Percentiles rank a stretch among this genome's conserved stretches.
phyloP scores from a whole-genome alignment of 1,284 basidiomycete species.

The Boletus holoroseus region DNA sequence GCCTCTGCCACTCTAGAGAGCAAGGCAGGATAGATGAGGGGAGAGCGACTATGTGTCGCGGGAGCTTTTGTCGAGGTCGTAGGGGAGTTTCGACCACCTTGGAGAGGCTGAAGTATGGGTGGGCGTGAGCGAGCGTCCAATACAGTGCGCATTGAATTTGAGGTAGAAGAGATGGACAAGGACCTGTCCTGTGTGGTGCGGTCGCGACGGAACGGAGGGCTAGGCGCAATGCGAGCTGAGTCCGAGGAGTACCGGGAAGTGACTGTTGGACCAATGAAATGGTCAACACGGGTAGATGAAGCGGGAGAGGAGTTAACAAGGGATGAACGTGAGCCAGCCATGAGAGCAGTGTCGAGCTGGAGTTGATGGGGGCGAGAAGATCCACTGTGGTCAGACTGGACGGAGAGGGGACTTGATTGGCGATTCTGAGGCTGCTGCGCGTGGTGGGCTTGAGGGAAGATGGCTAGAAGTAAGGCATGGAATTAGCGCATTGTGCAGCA shows the following conservation, averaged over 20 bases:
- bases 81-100: conserved; percentile 45
- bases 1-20: conserved; percentile 92
- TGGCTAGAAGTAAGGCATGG: conserved; percentile 23
- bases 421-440: conserved; percentile 29
- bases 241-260: conserved; percentile 50
- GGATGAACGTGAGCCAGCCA: conserved; percentile 34
- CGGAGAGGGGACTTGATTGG: conserved; percentile 34
- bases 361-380: conserved; percentile 41
- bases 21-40: conserved; percentile 89
- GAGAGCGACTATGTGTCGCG: conserved; percentile 43
- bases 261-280: conserved; percentile 29
- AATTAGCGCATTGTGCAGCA: conserved; percentile 31
- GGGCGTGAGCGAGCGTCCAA: conserved; percentile 37
- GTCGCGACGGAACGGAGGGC: conserved; percentile 46
- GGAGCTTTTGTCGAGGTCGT: conserved; percentile 39
- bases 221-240: conserved; percentile 47
- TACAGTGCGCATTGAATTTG: conserved; percentile 38
- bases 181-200: conserved; percentile 60
- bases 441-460: conserved; percentile 24
- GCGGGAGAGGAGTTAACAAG: conserved; percentile 49
- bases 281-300: conserved; percentile 48
- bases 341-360: conserved; percentile 45
- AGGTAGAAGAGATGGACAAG: conserved; percentile 68
- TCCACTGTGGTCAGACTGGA: conserved; percentile 26
- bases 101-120: conserved; percentile 34